Evolutionary conservation across 345 rosid genomes (phyloP), one percentile per base, ranked within the genome.

Genomic region (Brassica rapa): DNA sequence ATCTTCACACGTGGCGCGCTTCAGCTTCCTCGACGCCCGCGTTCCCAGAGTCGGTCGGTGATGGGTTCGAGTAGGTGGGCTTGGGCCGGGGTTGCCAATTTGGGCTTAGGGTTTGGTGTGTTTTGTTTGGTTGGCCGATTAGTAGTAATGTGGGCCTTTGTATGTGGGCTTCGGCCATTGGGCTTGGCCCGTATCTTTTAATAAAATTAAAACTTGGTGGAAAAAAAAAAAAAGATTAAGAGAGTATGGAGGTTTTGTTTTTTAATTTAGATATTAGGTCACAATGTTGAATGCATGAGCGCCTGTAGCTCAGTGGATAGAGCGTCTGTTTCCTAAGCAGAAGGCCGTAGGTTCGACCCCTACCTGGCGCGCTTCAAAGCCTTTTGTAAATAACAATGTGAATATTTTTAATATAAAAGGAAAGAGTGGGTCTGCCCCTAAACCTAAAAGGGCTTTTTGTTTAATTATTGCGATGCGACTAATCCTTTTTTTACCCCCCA

Each of bases 241-340:
- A 61, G 19, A 25, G 15, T 4, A 59, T 10, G 2, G 3, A 5
- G 8, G 0, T 6, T 4, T 4, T 0, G 7, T 21, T 59, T 11
- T 4, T 12, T 24, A 12, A 29, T 0, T 4, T 3, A 1, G 2
- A 0, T 8, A 0, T 0, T 15, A 4, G 6, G 0, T 19, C 5
- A 32, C 0, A 5, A 0, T 0, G 0, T 2, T 0, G 0, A 1
- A 0, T 0, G 7, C 0, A 0, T 0, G 25, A 23, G 97, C 95
- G 87, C 92, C 86, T 86, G 93, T 91, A 91, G 98, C 93, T 94
- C 94, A 88, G 94, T 92, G 97, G 94, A 91, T 91, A 92, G 96
- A 89, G 96, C 93, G 93, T 90, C 96, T 87, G 96, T 67, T 79
- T 79, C 77, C 77, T 73, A 79, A 79, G 77, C 82, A 79, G 77